Evolutionary conservation across 1,139 yeast genomes (phyloP), one percentile per base, ranked within the genome.

Genomic region (Meyerozyma elateridarum): DNA sequence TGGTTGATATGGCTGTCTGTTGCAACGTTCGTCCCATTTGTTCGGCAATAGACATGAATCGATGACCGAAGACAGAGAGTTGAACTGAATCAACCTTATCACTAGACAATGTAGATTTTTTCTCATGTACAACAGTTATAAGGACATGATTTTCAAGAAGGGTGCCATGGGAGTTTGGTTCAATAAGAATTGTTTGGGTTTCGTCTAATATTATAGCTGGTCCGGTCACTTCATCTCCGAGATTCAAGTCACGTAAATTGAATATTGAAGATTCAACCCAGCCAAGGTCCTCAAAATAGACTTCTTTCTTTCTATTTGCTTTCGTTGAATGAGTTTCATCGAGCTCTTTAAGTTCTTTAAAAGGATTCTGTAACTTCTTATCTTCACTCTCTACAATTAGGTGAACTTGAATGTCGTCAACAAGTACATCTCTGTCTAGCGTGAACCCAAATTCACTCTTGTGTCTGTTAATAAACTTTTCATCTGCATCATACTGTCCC

Each of bases 1-100:
- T 85, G n/a, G 93, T 83, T 5, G 91, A 81, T 28, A 85, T 85
- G 4, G 91, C 73, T 0, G 93, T 84, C 54, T 81, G 83, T 45
- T 82, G 83, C 41, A 84, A 61, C 7, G 89, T 83, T 43, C 78
- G 70, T 9, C 94, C 94, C 95, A 85, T 85, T 50, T 84, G 93
- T 48, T 84, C 94, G 4, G 95, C 94, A 52, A 85, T 80, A 33
- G 85, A 83, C 93, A 85, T 84, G 50, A 85, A 85, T 43, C 93
- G 63, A 52, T 85, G 89, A 15, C 89, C 84, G 56, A 84, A 85
- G 1, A 85, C 85, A 1, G 91, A 80, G 28, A 85, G 56, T 46
- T 79, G 74, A 33, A 84, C 73, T 0, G 93, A 91, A 45, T 83
- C 87, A 16, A 79, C 68, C 2, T 46, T 48, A 1, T 46, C 41